A percentile compares a stretch with the other conserved stretches of the same genome.
Conservation (phyloP, 2,329 filamentous ascomycete species). For the Pyrenochaeta sp. region DNA sequence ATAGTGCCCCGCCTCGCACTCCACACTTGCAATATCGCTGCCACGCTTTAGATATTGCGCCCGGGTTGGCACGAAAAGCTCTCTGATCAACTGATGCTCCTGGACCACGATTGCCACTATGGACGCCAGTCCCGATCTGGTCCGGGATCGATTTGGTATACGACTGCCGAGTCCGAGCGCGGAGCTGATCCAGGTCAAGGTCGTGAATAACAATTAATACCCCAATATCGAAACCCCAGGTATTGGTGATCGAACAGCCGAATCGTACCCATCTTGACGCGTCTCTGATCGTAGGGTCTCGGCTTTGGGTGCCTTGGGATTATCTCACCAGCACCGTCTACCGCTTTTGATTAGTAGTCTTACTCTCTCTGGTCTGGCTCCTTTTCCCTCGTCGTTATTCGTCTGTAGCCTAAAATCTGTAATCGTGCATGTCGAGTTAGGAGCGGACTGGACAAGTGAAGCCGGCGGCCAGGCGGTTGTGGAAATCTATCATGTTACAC, state of each 20-base stretch:
- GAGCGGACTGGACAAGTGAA: no score
- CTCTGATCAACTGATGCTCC: slow-evolving; percentile 26
- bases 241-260: slow-evolving; percentile 6
- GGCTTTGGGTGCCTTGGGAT: neutral
- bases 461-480: no score
- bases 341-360: no score
- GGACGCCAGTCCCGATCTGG: slow-evolving; percentile 10
- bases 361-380: no score
- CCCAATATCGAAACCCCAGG: slow-evolving; percentile 4
- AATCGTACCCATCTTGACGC: neutral
- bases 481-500: slow-evolving; percentile 1
- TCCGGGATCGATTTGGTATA: slow-evolving; percentile 5
- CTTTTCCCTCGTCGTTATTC: no score
- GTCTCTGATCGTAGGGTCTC: neutral
- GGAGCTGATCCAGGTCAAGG: slow-evolving; percentile 25
- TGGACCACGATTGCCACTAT: slow-evolving; percentile 10
- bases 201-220: neutral
- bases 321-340: neutral
- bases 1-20: slow-evolving; percentile 26
- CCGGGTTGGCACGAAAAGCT: slow-evolving; percentile 12
- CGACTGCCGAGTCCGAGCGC: slow-evolving; percentile 20
- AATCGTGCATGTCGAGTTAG: no score
- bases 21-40: slow-evolving; percentile 28
- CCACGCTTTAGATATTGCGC: slow-evolving; percentile 30
- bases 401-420: no score